These are phyloP conservation scores for Mortierella sp. DNA, from an alignment of 371 early-diverging fungal species.

Conservation along the genomic window DNA sequence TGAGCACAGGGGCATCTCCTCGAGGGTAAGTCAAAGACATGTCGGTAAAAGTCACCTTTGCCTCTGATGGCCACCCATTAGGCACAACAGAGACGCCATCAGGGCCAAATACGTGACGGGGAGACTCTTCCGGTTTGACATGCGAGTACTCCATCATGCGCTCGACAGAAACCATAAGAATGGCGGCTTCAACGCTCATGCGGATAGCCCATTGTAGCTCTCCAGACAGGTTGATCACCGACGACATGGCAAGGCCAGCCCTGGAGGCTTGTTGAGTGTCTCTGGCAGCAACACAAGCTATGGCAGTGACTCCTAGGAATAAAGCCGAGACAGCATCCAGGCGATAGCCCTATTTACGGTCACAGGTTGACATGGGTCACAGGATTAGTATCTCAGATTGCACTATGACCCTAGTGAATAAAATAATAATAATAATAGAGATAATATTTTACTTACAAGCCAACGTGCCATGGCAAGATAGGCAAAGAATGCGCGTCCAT, in stretches of 20 bases:
- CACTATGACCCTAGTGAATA: not conserved
- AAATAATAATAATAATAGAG: not conserved
- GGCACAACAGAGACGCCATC: slow-evolving; percentile 32
- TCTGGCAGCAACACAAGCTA: slow-evolving; percentile 56
- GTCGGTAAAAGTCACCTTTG: slow-evolving; percentile 58
- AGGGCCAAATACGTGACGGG: slow-evolving; percentile 23
- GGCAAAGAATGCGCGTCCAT: slow-evolving; percentile 61
- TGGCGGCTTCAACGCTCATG: slow-evolving; percentile 60
- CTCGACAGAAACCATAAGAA: slow-evolving; percentile 59
- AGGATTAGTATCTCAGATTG: no score
- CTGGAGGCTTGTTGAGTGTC: slow-evolving; percentile 37
- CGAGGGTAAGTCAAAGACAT: slow-evolving; percentile 60
- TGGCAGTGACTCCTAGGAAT: slow-evolving; percentile 55
- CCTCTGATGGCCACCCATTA: slow-evolving; percentile 60
- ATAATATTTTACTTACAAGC: slow-evolving; percentile 38
- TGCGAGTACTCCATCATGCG: slow-evolving; percentile 70
- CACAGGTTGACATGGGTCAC: not conserved
- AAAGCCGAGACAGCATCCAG: slow-evolving; percentile 62
- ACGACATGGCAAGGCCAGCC: slow-evolving; percentile 58
- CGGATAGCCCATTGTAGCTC: slow-evolving; percentile 59
- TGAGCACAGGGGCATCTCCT: slow-evolving; percentile 53
- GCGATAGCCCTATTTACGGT: slow-evolving; percentile 45
- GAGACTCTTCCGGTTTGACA: slow-evolving; percentile 63
- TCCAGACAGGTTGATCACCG: slow-evolving; percentile 58
- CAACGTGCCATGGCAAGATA: slow-evolving; percentile 60